These are phyloP conservation scores for Pyrenophora graminea DNA, from an alignment of 2,329 filamentous ascomycete genomes.

Conservation along the genomic window DNA sequence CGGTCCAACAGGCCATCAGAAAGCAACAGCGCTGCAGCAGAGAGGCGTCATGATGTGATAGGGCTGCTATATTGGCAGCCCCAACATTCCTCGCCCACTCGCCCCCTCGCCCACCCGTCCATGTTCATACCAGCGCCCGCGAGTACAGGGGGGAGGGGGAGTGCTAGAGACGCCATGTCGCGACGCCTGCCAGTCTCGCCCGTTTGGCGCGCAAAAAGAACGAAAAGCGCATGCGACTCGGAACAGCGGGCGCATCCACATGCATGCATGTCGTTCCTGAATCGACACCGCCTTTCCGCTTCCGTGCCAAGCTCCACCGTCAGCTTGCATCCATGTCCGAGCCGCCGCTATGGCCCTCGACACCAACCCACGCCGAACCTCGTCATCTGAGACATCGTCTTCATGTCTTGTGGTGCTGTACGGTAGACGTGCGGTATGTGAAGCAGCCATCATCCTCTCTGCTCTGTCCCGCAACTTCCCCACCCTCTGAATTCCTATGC, in stretches of 20 bases:
- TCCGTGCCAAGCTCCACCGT: slow-evolving; percentile 10
- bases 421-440: slow-evolving; percentile 5
- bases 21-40: too few species aligned
- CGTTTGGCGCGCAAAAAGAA: slow-evolving; percentile 7
- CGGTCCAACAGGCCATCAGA: too few species aligned
- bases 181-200: too few species aligned
- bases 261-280: slow-evolving; percentile 15
- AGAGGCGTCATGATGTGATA: not conserved
- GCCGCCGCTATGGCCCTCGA: not conserved
- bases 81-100: not conserved
- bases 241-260: slow-evolving; percentile 8
- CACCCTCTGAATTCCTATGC: slow-evolving; percentile 24
- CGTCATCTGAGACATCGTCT: slow-evolving; percentile 2
- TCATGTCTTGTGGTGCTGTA: not conserved
- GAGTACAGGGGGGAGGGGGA: too few species aligned
- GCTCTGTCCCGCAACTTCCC: too few species aligned
- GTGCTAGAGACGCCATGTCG: too few species aligned
- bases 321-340: slow-evolving; percentile 7
- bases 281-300: slow-evolving; percentile 11
- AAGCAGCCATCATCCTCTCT: not conserved
- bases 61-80: not conserved
- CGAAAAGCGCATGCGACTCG: slow-evolving; percentile 7
- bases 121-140: too few species aligned
- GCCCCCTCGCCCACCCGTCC: not conserved
- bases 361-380: not conserved